A percentile compares a stretch with the other conserved stretches of the same genome.
phyloP scores from a whole-genome alignment of 768 basidiomycete species.

The Russula earlei region DNA sequence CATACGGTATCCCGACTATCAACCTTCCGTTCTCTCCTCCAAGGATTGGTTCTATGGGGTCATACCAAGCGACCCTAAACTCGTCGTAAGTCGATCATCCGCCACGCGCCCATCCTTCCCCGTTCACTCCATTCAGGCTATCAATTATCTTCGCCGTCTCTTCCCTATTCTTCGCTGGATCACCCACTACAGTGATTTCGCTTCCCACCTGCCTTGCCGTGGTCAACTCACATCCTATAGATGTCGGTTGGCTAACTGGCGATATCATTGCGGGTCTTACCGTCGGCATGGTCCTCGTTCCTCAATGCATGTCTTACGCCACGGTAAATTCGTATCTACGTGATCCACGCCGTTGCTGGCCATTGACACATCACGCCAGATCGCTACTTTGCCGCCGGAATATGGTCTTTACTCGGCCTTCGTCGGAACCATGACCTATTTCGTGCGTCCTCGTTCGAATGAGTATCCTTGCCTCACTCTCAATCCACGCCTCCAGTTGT shows the following conservation, averaged over 20 bases:
- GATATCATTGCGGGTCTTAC: slow-evolving; percentile 89
- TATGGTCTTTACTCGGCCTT: slow-evolving; percentile 95
- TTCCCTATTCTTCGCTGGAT: slow-evolving; percentile 88
- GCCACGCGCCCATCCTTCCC: neutral
- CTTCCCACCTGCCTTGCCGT: slow-evolving; percentile 11
- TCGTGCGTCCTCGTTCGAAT: slow-evolving; percentile 38
- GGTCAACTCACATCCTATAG: slow-evolving; percentile 5
- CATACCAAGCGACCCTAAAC: slow-evolving; percentile 38
- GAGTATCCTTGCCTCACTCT: neutral
- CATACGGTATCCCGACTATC: slow-evolving; percentile 51
- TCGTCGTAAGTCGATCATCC: slow-evolving; percentile 33
- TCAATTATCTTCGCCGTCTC: slow-evolving; percentile 56
- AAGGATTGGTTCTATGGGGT: slow-evolving; percentile 41
- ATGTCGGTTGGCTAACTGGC: slow-evolving; percentile 67
- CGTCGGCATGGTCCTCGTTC: slow-evolving; percentile 91
- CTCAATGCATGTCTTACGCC: slow-evolving; percentile 89
- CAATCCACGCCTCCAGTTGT: slow-evolving; percentile 44
- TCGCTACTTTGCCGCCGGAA: slow-evolving; percentile 74
- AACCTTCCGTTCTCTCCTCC: slow-evolving; percentile 50
- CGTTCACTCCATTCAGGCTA: slow-evolving; percentile 34
- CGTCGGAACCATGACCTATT: slow-evolving; percentile 78
- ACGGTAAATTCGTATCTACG: slow-evolving; percentile 33
- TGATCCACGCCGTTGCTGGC: neutral
- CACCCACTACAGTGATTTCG: slow-evolving; percentile 64
- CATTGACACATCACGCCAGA: slow-evolving; percentile 33